A percentile compares a stretch with the other conserved stretches of the same genome.
These are phyloP conservation scores for Fusarium ambrosium DNA, from an alignment of 2,329 filamentous ascomycete species.

Conservation along the genomic window DNA sequence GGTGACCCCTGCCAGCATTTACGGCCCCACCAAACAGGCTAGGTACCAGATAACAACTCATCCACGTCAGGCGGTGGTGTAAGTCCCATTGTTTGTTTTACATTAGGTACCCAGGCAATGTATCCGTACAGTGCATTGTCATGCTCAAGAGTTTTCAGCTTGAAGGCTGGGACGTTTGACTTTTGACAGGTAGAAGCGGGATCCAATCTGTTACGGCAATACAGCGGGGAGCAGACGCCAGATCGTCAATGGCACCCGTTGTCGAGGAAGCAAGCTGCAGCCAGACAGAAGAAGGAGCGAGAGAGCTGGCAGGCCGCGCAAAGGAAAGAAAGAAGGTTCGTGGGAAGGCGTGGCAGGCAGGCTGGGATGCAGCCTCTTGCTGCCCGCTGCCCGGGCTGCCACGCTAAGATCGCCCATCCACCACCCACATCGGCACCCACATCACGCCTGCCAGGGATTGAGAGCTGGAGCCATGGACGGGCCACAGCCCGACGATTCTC, in stretches of 20 bases:
- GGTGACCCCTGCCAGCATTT: conserved; percentile 25
- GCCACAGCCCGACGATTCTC: conserved; percentile 1
- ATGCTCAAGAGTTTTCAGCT: not conserved
- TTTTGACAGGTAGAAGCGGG: not conserved
- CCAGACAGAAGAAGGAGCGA: conserved; percentile 3
- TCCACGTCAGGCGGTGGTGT: conserved; percentile 34
- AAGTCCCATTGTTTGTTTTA: conserved; percentile 20
- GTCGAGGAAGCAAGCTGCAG: conserved; percentile 23
- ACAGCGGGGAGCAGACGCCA: not conserved
- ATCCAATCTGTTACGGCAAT: not conserved
- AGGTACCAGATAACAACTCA: conserved; percentile 7
- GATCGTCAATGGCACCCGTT: conserved; percentile 11
- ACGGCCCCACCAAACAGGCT: conserved; percentile 26
- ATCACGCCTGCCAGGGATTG: conserved; percentile 22
- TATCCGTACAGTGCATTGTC: not conserved
- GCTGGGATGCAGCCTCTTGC: conserved; percentile 11
- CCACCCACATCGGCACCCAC: conserved; percentile 27
- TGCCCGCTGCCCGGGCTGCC: conserved; percentile 24
- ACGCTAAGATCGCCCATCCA: conserved; percentile 43
- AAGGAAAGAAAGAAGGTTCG: conserved; percentile 26
- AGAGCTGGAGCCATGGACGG: conserved; percentile 9
- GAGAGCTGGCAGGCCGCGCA: not conserved
- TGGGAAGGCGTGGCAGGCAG: conserved; percentile 14
- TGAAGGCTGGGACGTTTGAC: not conserved
- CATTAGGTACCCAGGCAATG: not conserved